Evolutionary conservation across 1,139 yeast genomes (phyloP), one percentile per base, ranked within the genome.

Genomic region (Taphrina betulina): DNA sequence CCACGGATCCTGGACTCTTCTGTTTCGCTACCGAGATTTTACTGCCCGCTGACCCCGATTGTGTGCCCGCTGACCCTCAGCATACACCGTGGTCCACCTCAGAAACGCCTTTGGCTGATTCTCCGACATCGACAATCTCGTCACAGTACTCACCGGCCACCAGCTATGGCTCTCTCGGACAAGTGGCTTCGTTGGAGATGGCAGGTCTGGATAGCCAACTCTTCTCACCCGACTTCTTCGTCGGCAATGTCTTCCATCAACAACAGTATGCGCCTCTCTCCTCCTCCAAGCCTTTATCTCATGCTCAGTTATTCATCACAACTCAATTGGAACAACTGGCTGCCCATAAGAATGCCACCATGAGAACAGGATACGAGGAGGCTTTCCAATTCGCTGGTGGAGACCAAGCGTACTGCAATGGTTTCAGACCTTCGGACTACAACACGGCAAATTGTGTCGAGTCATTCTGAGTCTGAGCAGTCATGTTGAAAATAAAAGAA

Each of bases 1-100:
- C 43, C 26, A 19, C 40, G 4, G 16, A 34, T n/a, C 10, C 31
- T 7, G 33, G 17, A 14, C 37, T 37, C 10, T 33, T 33, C 22
- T 33, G 34, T n/a, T 50, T 33, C 33, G 54, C 54, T 7, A 50
- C 54, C 10, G 54, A 41, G 17, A 50, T 40, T 19, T 46, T 50
- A 40, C 36, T 50, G 41, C 54, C 54, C n/a, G 28, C 31, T 24
- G 54, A 50, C 29, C 26, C 22, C 24, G 42, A 37, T 14, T 19
- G 29, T 20, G 2, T 31, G 16, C 38, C 14, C 8, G 37, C 37
- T n/a, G 7, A 14, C 37, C 14, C 7, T 5, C 34, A 50, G 7
- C 31, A 23, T 5, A 22, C 54, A 17, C 5, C 22, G 3, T 50
- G 54, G 54, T 34, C 43, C 14, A 31, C 40, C 46, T 46, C 54